Evolutionary conservation across 1,284 basidiomycete species (phyloP).

Genomic region (Puccinia polysora): DNA sequence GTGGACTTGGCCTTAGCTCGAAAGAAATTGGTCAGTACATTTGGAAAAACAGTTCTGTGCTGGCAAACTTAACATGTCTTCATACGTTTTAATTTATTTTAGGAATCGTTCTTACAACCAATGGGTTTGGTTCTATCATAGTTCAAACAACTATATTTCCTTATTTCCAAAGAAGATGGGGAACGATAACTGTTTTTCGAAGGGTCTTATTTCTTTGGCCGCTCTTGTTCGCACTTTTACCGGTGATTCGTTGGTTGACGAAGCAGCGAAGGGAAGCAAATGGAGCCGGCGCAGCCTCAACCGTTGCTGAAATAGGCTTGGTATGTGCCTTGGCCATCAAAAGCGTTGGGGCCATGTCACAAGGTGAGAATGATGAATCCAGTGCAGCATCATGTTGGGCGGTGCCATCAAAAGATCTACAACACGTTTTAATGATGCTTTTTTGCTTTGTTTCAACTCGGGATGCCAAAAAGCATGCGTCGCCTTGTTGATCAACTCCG

Average conservation of each 20-base stretch:
- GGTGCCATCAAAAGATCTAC: not conserved
- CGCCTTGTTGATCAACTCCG: conserved; percentile 31
- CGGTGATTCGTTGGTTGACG: not conserved
- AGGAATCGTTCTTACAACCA: conserved; percentile 33
- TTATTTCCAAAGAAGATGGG: conserved; percentile 17
- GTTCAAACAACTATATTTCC: conserved; percentile 29
- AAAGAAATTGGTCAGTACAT: conserved; percentile 18
- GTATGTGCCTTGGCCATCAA: conserved; percentile 23
- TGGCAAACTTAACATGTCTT: not conserved
- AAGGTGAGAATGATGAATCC: too few species aligned
- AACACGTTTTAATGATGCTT: too few species aligned
- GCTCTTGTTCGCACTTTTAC: conserved; percentile 11
- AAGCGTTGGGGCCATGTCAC: conserved; percentile 15
- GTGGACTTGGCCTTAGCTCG: conserved; percentile 31
- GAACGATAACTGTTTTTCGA: conserved; percentile 26
- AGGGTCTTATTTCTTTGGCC: conserved; percentile 12
- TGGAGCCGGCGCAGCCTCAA: conserved; percentile 5
- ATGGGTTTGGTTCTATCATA: conserved; percentile 21
- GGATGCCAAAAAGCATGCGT: conserved; percentile 11
- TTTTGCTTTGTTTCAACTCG: too few species aligned
- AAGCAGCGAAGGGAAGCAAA: not conserved
- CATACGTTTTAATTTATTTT: not conserved
- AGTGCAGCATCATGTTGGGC: too few species aligned
- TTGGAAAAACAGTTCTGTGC: not conserved
- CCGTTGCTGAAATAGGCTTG: conserved; percentile 10